phyloP scores from a whole-genome alignment of 2,329 filamentous ascomycete species.

The Cladosporium sphaerospermum region DNA sequence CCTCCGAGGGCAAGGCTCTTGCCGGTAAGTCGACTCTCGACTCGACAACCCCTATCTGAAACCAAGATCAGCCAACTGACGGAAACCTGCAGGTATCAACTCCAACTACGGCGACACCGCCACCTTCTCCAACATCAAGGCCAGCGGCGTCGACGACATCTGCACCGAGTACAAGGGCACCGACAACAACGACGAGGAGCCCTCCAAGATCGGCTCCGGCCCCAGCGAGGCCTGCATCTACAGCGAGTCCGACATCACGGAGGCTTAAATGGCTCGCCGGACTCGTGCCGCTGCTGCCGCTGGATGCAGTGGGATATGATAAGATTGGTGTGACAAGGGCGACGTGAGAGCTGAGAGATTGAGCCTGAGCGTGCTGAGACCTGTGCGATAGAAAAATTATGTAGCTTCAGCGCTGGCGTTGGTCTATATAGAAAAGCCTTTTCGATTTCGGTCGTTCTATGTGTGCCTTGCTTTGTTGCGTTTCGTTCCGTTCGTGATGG shows the following conservation, averaged over 20 bases:
- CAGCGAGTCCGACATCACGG: constrained; percentile 20
- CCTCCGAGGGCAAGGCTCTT: constrained; percentile 7
- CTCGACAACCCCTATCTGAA: not conserved
- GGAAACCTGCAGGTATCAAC: constrained; percentile 20
- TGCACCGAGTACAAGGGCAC: constrained; percentile 13
- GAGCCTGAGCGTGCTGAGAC: not conserved
- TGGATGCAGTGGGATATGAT: not conserved
- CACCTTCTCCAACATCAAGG: constrained; percentile 5
- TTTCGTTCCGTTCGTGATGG: not conserved
- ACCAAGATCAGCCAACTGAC: not conserved
- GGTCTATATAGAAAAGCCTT: not conserved
- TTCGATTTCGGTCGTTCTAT: not conserved
- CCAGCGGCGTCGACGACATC: constrained; percentile 6
- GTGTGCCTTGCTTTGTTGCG: not conserved
- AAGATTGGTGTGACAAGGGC: no score
- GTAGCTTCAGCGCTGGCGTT: not conserved
- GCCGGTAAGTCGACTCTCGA: constrained; percentile 1
- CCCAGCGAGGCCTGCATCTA: constrained; percentile 12
- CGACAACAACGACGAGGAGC: constrained; percentile 12
- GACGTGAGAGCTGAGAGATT: not conserved
- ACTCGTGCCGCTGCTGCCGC: not conserved
- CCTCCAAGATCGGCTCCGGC: constrained; percentile 8
- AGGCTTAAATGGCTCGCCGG: constrained; percentile 10
- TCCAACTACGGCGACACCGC: constrained; percentile 11
- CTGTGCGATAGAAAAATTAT: not conserved